A percentile compares a stretch with the other conserved stretches of the same genome.
Conservation (phyloP, 2,329 filamentous ascomycete species). For the Fusarium tjaetaba region DNA sequence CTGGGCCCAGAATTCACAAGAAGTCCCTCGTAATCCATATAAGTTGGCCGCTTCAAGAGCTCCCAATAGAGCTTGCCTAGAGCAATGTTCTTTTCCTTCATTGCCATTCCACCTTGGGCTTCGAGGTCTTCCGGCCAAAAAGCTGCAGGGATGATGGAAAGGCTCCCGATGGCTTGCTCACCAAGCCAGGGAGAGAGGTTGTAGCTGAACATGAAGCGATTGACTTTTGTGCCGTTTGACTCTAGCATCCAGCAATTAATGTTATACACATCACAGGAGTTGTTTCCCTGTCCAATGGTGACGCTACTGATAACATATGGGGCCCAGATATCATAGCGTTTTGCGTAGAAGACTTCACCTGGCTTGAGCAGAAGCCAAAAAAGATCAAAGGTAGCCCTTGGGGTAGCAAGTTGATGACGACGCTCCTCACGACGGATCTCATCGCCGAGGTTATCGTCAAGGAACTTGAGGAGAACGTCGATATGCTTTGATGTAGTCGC, state of each 20-base stretch:
- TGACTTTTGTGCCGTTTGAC: constrained; percentile 47
- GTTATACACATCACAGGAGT: constrained; percentile 32
- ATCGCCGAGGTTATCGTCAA: constrained; percentile 52
- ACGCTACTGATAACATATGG: constrained; percentile 55
- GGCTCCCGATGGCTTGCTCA: constrained; percentile 54
- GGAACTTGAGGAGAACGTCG: constrained; percentile 56
- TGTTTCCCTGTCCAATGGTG: constrained; percentile 17
- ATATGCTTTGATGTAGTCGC: constrained; percentile 56
- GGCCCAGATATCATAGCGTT: constrained; percentile 53
- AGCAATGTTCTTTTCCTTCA: constrained; percentile 51
- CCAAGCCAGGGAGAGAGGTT: constrained; percentile 53
- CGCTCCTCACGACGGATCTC: constrained; percentile 53
- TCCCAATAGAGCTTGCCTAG: constrained; percentile 60
- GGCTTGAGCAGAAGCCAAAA: constrained; percentile 60
- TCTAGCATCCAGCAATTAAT: constrained; percentile 57
- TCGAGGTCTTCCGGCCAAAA: constrained; percentile 54
- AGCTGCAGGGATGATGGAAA: constrained; percentile 54
- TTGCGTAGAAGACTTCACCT: constrained; percentile 56
- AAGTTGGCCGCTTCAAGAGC: constrained; percentile 55
- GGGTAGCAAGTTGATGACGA: constrained; percentile 50
- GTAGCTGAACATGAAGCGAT: constrained; percentile 52
- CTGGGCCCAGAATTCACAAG: constrained; percentile 47
- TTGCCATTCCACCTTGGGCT: constrained; percentile 45
- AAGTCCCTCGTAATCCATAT: constrained; percentile 58
- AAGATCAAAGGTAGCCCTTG: constrained; percentile 56